Evolutionary conservation across 2,329 filamentous ascomycete species (phyloP).

Genomic region (Alternaria solani): DNA sequence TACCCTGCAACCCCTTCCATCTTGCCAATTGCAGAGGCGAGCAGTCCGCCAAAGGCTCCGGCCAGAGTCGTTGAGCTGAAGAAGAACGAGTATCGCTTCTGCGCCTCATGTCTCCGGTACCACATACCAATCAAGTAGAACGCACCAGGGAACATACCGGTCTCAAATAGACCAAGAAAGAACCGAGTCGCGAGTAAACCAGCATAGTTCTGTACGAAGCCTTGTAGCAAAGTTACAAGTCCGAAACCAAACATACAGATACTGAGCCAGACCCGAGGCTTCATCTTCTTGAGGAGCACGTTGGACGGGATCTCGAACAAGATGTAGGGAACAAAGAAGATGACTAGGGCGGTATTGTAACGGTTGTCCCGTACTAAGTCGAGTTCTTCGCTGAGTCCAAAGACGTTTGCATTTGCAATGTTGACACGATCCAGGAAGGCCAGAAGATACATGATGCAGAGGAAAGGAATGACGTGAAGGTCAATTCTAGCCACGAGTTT

Average conservation of each 20-base stretch:
- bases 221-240: slow-evolving; percentile 70
- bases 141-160: slow-evolving; percentile 62
- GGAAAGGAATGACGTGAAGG: slow-evolving; percentile 58
- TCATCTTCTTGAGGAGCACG: slow-evolving; percentile 61
- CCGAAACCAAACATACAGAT: slow-evolving; percentile 87
- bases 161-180: slow-evolving; percentile 73
- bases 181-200: slow-evolving; percentile 80
- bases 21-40: slow-evolving; percentile 88
- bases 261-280: slow-evolving; percentile 67
- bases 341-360: slow-evolving; percentile 61
- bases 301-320: slow-evolving; percentile 64
- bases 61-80: slow-evolving; percentile 83
- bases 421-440: slow-evolving; percentile 62
- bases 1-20: slow-evolving; percentile 78
- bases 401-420: slow-evolving; percentile 63
- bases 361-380: slow-evolving; percentile 53
- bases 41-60: slow-evolving; percentile 83
- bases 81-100: slow-evolving; percentile 93
- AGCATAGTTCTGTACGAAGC: slow-evolving; percentile 77
- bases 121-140: slow-evolving; percentile 84
- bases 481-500: slow-evolving; percentile 58
- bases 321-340: slow-evolving; percentile 64
- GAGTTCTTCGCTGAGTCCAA: slow-evolving; percentile 58
- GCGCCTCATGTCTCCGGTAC: slow-evolving; percentile 87
- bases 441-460: slow-evolving; percentile 61